phyloP scores from a whole-genome alignment of 768 basidiomycete species.

The Rhodotorula taiwanensis region DNA sequence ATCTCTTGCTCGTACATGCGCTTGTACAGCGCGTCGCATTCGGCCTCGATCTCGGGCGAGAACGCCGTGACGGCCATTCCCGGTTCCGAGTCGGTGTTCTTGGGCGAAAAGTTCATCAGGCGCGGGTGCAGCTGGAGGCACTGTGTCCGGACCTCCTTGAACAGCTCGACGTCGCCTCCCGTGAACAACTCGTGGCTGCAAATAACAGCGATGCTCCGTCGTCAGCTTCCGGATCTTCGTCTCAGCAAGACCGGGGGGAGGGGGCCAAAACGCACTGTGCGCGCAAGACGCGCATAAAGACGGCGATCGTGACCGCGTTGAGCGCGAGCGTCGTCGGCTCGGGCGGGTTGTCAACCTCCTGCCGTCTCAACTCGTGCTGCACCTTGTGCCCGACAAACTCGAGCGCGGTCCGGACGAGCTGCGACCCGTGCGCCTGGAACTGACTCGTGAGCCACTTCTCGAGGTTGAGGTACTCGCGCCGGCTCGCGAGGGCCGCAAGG shows the following conservation, averaged over 20 bases:
- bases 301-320: constrained; percentile 80
- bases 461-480: constrained; percentile 85
- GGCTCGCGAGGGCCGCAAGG: constrained; percentile 85
- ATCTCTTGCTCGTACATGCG: constrained; percentile 96
- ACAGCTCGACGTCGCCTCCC: constrained; percentile 72
- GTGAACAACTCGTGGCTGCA: constrained; percentile 64
- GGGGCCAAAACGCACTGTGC: constrained; percentile 56
- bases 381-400: constrained; percentile 88
- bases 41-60: constrained; percentile 76
- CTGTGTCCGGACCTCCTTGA: constrained; percentile 81
- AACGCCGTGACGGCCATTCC: constrained; percentile 85
- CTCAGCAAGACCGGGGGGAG: background rate
- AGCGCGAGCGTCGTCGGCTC: constrained; percentile 78
- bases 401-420: constrained; percentile 80
- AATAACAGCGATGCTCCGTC: background rate
- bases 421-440: constrained; percentile 68
- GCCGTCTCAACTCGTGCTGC: constrained; percentile 75
- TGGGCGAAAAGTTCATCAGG: constrained; percentile 82
- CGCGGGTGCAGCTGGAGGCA: constrained; percentile 93
- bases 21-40: constrained; percentile 93
- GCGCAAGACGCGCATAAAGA: constrained; percentile 82
- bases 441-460: constrained; percentile 95
- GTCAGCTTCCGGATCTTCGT: no score
- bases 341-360: constrained; percentile 55
- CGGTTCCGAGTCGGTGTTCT: constrained; percentile 68